Conservation (phyloP, 495 filamentous ascomycete species). For the Neurospora sp. region DNA sequence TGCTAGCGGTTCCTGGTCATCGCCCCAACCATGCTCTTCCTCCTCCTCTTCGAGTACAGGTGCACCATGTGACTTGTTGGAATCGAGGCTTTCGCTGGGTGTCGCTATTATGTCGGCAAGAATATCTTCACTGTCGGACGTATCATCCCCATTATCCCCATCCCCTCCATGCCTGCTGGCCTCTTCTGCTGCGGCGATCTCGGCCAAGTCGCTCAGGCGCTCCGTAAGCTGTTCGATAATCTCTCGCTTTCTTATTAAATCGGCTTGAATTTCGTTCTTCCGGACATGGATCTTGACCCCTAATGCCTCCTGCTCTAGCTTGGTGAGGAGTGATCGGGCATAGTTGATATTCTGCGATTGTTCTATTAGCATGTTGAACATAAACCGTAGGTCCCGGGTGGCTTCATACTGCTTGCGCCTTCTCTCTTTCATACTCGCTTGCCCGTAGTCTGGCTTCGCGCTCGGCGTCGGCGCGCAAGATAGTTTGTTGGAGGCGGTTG, state of each 20-base stretch:
- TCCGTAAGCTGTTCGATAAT: conserved; percentile 49
- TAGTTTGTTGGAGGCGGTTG: conserved; percentile 57
- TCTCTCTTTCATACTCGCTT: conserved; percentile 61
- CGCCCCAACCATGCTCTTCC: conserved; percentile 3
- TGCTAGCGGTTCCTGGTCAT: conserved; percentile 1
- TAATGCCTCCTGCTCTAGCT: conserved; percentile 63
- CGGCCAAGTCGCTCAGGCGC: conserved; percentile 49
- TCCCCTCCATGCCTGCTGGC: conserved; percentile 8
- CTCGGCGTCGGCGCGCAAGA: conserved; percentile 56
- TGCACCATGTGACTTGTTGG: conserved; percentile 19
- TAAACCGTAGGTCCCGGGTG: background rate
- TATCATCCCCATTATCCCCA: conserved; percentile 26
- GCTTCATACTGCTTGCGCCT: conserved; percentile 50
- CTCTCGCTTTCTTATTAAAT: conserved; percentile 54
- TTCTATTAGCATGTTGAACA: background rate
- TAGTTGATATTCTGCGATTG: conserved; percentile 61
- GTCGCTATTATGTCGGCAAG: conserved; percentile 36
- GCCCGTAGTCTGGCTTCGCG: conserved; percentile 43
- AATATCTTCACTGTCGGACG: conserved; percentile 41
- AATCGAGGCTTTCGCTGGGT: conserved; percentile 37
- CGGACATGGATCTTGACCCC: conserved; percentile 52
- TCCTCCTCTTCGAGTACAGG: conserved; percentile 5
- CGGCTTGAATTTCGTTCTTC: conserved; percentile 55
- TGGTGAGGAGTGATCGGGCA: conserved; percentile 63
- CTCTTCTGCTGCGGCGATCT: conserved; percentile 32